Percentiles rank a stretch among this genome's conserved stretches.
Conservation (phyloP, 208 protist species). For the Crithidia acanthocephali region DNA sequence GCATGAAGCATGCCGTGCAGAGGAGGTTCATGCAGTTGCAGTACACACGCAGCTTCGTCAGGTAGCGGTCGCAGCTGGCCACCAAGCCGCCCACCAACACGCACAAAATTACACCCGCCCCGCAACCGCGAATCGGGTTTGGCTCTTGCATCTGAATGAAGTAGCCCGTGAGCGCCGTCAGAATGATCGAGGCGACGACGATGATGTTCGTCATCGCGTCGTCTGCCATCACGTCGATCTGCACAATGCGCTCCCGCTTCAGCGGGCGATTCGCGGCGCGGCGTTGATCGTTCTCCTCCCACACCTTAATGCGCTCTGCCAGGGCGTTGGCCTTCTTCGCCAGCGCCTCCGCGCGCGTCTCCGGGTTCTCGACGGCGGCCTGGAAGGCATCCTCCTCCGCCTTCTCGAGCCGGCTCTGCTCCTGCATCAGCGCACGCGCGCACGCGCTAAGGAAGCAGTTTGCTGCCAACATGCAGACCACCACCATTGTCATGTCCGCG, state of each 20-base stretch:
- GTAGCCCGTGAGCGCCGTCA: constrained; percentile 31
- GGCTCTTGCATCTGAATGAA: constrained; percentile 40
- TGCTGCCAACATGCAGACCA: constrained; percentile 39
- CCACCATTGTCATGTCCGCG: constrained; percentile 49
- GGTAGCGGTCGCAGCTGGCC: constrained; percentile 32
- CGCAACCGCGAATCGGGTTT: constrained; percentile 58
- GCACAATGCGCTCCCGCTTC: constrained; percentile 34
- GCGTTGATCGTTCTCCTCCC: constrained; percentile 41
- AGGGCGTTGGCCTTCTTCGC: constrained; percentile 18
- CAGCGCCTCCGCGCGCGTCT: constrained; percentile 24
- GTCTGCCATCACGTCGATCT: constrained; percentile 35
- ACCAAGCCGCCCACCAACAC: constrained; percentile 42
- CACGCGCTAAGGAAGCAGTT: constrained; percentile 44
- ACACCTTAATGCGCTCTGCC: constrained; percentile 32
- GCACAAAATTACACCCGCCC: constrained; percentile 34
- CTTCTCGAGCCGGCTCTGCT: constrained; percentile 28
- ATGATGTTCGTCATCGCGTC: constrained; percentile 60
- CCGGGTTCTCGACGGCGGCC: constrained; percentile 12
- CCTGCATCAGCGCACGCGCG: constrained; percentile 30
- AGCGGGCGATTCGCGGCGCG: constrained; percentile 22
- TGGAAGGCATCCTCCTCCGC: constrained; percentile 19
- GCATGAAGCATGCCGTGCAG: constrained; percentile 15
- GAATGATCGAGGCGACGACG: constrained; percentile 34
- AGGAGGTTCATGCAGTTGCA: constrained; percentile 32
- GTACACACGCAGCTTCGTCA: constrained; percentile 24